Conservation (phyloP, 495 filamentous ascomycete genomes). For the Hypoxylon trugodes region DNA sequence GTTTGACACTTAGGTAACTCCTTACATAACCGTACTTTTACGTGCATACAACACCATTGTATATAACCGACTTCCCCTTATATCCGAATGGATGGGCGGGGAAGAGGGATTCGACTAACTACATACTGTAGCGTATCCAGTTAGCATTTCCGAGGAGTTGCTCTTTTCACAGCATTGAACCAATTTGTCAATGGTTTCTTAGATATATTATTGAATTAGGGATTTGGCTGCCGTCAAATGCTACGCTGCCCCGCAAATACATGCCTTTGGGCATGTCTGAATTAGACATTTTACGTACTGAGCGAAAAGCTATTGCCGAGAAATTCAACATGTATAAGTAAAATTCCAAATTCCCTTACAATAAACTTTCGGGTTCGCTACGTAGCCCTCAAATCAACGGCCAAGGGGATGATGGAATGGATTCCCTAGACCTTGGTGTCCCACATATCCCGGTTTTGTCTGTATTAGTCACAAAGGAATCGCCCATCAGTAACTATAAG, state of each 20-base stretch:
- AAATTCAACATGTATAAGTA: not conserved
- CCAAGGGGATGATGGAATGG: too few relatives aligned
- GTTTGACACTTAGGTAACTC: too few relatives aligned
- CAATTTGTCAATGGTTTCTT: not conserved
- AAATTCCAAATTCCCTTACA: too few relatives aligned
- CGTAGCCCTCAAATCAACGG: too few relatives aligned
- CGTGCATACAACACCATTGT: too few relatives aligned
- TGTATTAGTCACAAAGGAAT: too few relatives aligned
- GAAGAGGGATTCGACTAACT: not conserved
- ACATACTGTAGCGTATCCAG: not conserved
- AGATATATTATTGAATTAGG: not conserved
- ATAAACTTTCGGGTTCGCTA: too few relatives aligned
- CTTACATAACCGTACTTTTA: too few relatives aligned
- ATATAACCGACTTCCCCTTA: too few relatives aligned
- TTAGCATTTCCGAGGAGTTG: constrained; percentile 27
- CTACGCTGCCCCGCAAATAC: not conserved
- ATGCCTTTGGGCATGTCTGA: not conserved
- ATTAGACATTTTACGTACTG: not conserved
- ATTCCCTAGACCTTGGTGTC: too few relatives aligned
- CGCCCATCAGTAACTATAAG: too few relatives aligned
- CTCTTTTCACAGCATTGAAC: constrained; percentile 4
- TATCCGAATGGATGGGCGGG: constrained; percentile 7
- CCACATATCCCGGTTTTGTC: too few relatives aligned
- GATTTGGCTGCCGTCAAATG: not conserved
- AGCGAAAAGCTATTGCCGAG: not conserved